Evolutionary conservation across 305 asterid genomes (phyloP).

Genomic region (Solanum aculeatissimum): DNA sequence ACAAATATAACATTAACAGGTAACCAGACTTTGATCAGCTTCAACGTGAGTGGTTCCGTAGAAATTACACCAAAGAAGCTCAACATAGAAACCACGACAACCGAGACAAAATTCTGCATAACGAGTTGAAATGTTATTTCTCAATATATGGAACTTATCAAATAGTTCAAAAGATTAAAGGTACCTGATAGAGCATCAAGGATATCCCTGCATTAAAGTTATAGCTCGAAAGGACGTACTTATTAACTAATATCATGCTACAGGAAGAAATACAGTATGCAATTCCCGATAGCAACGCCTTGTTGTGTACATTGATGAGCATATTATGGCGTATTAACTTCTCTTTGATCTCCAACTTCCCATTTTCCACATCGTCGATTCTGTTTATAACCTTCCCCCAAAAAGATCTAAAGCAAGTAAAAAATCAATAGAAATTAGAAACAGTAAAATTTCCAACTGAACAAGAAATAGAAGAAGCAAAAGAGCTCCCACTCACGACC

Average conservation of each 20-base stretch:
- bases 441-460: neutral
- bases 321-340: conserved; percentile 22
- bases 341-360: conserved; percentile 33
- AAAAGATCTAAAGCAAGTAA: conserved; percentile 24
- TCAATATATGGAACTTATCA: neutral
- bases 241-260: conserved; percentile 87
- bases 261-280: conserved; percentile 86
- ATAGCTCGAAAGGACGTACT: conserved; percentile 87
- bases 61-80: conserved; percentile 54
- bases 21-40: conserved; percentile 78
- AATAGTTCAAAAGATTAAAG: neutral
- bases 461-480: neutral
- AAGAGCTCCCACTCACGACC: neutral
- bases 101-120: conserved; percentile 70
- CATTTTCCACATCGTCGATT: conserved; percentile 59
- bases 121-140: neutral
- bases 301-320: conserved; percentile 28
- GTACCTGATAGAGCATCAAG: conserved; percentile 93
- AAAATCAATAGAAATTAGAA: neutral
- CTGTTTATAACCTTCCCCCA: conserved; percentile 32
- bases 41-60: conserved; percentile 79
- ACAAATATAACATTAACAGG: conserved; percentile 86
- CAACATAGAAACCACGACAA: conserved; percentile 44
- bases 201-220: conserved; percentile 77
- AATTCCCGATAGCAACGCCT: conserved; percentile 64